Evolutionary conservation across 2,329 filamentous ascomycete genomes (phyloP).

Genomic region (Cadophora luteo-olivacea): DNA sequence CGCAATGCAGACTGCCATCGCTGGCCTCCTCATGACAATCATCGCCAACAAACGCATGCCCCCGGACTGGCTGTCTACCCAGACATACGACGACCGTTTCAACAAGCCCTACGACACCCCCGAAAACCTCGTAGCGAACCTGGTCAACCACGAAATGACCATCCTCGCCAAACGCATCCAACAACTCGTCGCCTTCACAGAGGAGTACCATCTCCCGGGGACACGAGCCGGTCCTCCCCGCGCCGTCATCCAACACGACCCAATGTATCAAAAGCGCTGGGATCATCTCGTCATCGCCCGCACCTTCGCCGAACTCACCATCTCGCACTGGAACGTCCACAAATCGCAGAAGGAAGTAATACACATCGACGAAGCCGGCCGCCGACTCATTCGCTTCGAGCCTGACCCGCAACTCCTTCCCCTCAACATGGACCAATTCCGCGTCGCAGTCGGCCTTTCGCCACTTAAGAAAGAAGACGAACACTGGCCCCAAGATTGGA

Average conservation of each 20-base stretch:
- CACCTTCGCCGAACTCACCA: slow-evolving; percentile 6
- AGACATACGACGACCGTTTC: neutral
- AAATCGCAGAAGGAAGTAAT: slow-evolving; percentile 6
- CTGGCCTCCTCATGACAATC: neutral
- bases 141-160: slow-evolving; percentile 28
- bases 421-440: slow-evolving; percentile 1
- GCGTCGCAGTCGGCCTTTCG: neutral
- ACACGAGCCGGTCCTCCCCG: slow-evolving; percentile 20
- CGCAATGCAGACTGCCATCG: slow-evolving; percentile 22
- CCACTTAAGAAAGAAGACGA: neutral
- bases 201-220: slow-evolving; percentile 20
- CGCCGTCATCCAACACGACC: slow-evolving; percentile 1
- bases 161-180: slow-evolving; percentile 27
- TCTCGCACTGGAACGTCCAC: slow-evolving; percentile 14
- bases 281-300: slow-evolving; percentile 3
- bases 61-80: slow-evolving; percentile 14
- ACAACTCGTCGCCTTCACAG: slow-evolving; percentile 24
- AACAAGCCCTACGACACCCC: slow-evolving; percentile 11
- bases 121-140: slow-evolving; percentile 18
- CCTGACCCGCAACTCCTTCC: neutral
- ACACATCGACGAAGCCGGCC: neutral
- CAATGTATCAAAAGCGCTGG: neutral
- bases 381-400: slow-evolving; percentile 4
- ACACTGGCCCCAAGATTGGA: slow-evolving; percentile 1
- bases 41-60: slow-evolving; percentile 13